phyloP scores from a whole-genome alignment of 2,329 filamentous ascomycete genomes.

The Ophidiomyces ophidiicola region DNA sequence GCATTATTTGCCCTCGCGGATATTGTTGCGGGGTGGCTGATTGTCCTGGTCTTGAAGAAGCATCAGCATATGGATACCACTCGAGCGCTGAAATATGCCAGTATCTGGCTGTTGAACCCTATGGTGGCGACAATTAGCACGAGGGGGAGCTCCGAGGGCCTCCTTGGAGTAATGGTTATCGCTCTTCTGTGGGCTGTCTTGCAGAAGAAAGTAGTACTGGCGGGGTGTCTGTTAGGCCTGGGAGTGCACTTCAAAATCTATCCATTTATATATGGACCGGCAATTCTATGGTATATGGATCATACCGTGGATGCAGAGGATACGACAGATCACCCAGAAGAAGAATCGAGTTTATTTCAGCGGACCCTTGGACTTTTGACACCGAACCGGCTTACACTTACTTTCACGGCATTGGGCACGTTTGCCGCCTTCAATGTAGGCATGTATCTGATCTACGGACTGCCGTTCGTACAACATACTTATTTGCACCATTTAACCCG shows the following conservation, averaged over 20 bases:
- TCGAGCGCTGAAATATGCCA: slow-evolving; percentile 60
- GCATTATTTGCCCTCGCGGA: slow-evolving; percentile 73
- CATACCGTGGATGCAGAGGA: slow-evolving; percentile 17
- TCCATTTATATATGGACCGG: slow-evolving; percentile 82
- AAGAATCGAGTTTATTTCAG: slow-evolving; percentile 5
- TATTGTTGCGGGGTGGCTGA: slow-evolving; percentile 69
- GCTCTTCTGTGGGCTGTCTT: slow-evolving; percentile 73
- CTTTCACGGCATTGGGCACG: slow-evolving; percentile 53
- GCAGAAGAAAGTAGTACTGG: slow-evolving; percentile 47
- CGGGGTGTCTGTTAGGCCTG: slow-evolving; percentile 65
- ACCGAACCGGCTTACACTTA: slow-evolving; percentile 27
- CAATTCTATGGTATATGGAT: slow-evolving; percentile 34
- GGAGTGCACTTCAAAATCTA: slow-evolving; percentile 98
- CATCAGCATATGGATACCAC: slow-evolving; percentile 39
- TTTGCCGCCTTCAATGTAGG: slow-evolving; percentile 61
- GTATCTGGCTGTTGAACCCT: slow-evolving; percentile 88
- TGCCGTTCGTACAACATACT: slow-evolving; percentile 74
- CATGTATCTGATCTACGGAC: slow-evolving; percentile 72
- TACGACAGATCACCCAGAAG: not conserved
- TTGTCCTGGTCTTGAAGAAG: slow-evolving; percentile 44
- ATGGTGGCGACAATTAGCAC: slow-evolving; percentile 98
- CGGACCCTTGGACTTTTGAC: slow-evolving; percentile 27
- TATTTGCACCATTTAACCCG: slow-evolving; percentile 87
- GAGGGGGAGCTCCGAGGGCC: slow-evolving; percentile 80
- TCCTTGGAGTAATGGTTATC: slow-evolving; percentile 74